Percentiles rank a stretch among this genome's conserved stretches.
phyloP scores from a whole-genome alignment of 768 basidiomycete genomes.

The Asterophora parasitica region DNA sequence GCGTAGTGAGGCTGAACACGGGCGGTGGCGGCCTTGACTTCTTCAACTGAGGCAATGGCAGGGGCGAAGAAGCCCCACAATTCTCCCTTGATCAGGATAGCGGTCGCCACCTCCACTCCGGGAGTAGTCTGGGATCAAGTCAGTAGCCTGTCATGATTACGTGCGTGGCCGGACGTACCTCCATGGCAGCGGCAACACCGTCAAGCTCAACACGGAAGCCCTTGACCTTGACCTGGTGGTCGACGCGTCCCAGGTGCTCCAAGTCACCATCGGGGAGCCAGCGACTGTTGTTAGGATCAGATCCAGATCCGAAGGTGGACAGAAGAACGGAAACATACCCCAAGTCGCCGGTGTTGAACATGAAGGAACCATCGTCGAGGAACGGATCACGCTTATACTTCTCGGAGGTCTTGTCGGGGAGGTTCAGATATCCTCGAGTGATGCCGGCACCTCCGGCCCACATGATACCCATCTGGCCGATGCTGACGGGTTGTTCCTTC shows the following conservation, averaged over 20 bases:
- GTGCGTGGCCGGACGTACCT: conserved; percentile 25
- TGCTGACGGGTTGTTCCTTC: conserved; percentile 28
- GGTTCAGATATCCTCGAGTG: conserved; percentile 49
- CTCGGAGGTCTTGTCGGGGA: conserved; percentile 48
- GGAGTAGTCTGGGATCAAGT: background rate
- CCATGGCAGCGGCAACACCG: conserved; percentile 56
- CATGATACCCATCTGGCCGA: conserved; percentile 39
- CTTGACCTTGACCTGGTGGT: conserved; percentile 63
- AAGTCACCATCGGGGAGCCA: conserved; percentile 49
- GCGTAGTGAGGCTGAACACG: conserved; percentile 12
- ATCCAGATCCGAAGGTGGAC: background rate
- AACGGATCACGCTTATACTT: conserved; percentile 48
- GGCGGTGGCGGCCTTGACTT: conserved; percentile 10
- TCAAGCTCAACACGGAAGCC: conserved; percentile 65
- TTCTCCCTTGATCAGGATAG: conserved; percentile 13
- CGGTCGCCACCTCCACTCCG: conserved; percentile 12
- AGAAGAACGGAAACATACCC: conserved; percentile 25
- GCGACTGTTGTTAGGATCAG: conserved; percentile 23
- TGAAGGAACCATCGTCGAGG: conserved; percentile 44
- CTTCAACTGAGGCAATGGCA: conserved; percentile 2
- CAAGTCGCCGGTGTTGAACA: conserved; percentile 65
- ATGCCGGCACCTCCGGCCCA: conserved; percentile 57
- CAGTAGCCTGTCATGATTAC: no score
- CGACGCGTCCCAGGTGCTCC: conserved; percentile 52
- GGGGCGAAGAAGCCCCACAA: conserved; percentile 12